A percentile compares a stretch with the other conserved stretches of the same genome.
Conservation (phyloP, 1,139 yeast species). For the Yamadazyma siamensis region DNA sequence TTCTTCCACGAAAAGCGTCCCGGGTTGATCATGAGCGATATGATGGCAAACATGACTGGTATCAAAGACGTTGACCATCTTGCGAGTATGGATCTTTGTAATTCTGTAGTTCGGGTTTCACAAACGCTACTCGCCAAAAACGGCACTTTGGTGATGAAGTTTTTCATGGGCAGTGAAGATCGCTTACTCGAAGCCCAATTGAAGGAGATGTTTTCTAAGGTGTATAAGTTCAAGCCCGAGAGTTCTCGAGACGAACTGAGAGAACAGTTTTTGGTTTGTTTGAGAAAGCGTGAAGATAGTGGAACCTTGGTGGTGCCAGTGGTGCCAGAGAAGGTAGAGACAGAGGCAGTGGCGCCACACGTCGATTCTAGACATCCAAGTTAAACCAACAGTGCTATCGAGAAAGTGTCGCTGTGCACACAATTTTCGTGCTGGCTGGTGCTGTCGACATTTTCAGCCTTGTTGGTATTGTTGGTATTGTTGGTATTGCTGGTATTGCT, state of each 20-base stretch:
- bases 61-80: slow-evolving; percentile 40
- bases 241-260: slow-evolving; percentile 40
- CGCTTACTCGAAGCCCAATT: slow-evolving; percentile 22
- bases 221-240: slow-evolving; percentile 30
- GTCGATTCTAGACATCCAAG: too few species aligned
- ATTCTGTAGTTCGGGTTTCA: slow-evolving; percentile 33
- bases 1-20: slow-evolving; percentile 13
- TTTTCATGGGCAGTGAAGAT: slow-evolving; percentile 41
- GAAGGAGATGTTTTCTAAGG: slow-evolving; percentile 28
- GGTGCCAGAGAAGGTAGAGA: too few species aligned
- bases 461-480: too few species aligned
- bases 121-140: slow-evolving; percentile 24
- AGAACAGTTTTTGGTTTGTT: slow-evolving; percentile 36
- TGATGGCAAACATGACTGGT: slow-evolving; percentile 50
- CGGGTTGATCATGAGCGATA: slow-evolving; percentile 42
- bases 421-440: too few species aligned
- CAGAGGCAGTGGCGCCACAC: too few species aligned
- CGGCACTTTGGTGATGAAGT: slow-evolving; percentile 42
- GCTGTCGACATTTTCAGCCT: neutral
- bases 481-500: too few species aligned
- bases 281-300: too few species aligned
- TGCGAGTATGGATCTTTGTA: slow-evolving; percentile 46
- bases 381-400: too few species aligned
- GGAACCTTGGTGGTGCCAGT: too few species aligned
- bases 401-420: too few species aligned